Conservation (phyloP, 1,284 basidiomycete species). For the Spongiforma sp. region DNA sequence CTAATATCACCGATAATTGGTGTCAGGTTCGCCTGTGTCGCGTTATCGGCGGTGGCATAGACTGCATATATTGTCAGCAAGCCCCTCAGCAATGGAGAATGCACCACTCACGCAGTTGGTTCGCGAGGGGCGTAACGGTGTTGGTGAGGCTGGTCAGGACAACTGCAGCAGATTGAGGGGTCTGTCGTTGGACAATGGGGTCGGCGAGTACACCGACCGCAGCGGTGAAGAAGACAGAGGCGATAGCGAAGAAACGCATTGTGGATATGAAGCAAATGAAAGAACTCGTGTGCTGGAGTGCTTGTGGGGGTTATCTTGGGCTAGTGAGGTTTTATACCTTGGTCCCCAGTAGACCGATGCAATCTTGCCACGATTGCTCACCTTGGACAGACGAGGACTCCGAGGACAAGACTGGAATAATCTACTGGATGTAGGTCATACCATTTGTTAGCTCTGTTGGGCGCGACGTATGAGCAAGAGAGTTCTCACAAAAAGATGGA, state of each 20-base stretch:
- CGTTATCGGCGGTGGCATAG: slow-evolving; percentile 20
- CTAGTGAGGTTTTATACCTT: slow-evolving; percentile 18
- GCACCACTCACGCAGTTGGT: slow-evolving; percentile 16
- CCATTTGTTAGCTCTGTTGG: not conserved
- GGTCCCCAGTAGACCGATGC: not conserved
- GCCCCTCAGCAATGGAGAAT: not conserved
- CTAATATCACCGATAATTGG: slow-evolving; percentile 14
- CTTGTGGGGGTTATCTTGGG: slow-evolving; percentile 1
- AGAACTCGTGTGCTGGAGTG: slow-evolving; percentile 17
- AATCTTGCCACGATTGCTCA: not conserved
- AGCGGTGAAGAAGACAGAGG: slow-evolving; percentile 13
- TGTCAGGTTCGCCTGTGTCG: slow-evolving; percentile 14
- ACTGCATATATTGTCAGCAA: slow-evolving; percentile 12
- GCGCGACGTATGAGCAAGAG: not conserved
- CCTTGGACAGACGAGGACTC: slow-evolving; percentile 3
- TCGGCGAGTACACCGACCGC: slow-evolving; percentile 11
- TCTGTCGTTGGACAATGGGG: slow-evolving; percentile 15
- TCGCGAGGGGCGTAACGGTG: slow-evolving; percentile 11
- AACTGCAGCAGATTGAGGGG: slow-evolving; percentile 7
- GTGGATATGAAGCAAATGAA: not conserved
- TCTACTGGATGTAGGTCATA: not conserved
- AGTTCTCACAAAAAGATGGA: too few species aligned
- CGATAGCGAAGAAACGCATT: slow-evolving; percentile 21
- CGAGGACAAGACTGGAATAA: not conserved
- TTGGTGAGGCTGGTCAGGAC: slow-evolving; percentile 11